phyloP scores from a whole-genome alignment of 805 yeast species.

The Sugiyamaella marilandica region DNA sequence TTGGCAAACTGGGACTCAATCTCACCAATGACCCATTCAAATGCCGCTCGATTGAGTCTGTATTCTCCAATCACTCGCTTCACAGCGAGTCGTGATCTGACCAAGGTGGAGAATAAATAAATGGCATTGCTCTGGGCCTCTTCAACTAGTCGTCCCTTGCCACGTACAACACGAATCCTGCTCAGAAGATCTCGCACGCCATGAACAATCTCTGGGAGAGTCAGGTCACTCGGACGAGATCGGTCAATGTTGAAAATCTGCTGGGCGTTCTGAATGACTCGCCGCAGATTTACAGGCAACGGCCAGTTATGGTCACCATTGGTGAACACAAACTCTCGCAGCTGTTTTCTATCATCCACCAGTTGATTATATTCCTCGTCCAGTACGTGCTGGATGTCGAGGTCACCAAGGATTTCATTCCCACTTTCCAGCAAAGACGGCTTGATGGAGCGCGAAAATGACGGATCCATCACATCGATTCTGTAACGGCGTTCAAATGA shows the following conservation, averaged over 20 bases:
- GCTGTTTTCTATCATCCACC: constrained; percentile 64
- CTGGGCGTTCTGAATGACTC: constrained; percentile 95
- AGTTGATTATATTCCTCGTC: constrained; percentile 85
- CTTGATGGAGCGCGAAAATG: constrained; percentile 49
- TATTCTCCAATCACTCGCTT: constrained; percentile 91
- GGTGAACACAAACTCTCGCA: constrained; percentile 76
- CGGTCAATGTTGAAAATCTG: constrained; percentile 94
- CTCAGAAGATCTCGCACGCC: constrained; percentile 66
- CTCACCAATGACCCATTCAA: constrained; percentile 95
- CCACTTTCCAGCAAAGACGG: constrained; percentile 83
- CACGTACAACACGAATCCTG: constrained; percentile 74
- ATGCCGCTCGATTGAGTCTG: constrained; percentile 75
- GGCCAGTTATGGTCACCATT: constrained; percentile 98
- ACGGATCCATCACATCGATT: constrained; percentile 74
- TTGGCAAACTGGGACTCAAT: constrained; percentile 89
- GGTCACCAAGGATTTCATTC: constrained; percentile 83
- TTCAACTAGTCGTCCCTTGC: constrained; percentile 60
- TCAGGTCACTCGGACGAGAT: constrained; percentile 82
- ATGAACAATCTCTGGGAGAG: constrained; percentile 70
- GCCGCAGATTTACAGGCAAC: constrained; percentile 92
- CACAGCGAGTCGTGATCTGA: constrained; percentile 86
- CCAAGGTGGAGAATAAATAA: constrained; percentile 78
- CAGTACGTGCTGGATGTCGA: constrained; percentile 69
- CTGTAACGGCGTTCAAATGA: constrained; percentile 80
- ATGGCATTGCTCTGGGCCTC: constrained; percentile 95